Conservation (phyloP, 2,329 filamentous ascomycete genomes). For the Metarhizium guizhouense region DNA sequence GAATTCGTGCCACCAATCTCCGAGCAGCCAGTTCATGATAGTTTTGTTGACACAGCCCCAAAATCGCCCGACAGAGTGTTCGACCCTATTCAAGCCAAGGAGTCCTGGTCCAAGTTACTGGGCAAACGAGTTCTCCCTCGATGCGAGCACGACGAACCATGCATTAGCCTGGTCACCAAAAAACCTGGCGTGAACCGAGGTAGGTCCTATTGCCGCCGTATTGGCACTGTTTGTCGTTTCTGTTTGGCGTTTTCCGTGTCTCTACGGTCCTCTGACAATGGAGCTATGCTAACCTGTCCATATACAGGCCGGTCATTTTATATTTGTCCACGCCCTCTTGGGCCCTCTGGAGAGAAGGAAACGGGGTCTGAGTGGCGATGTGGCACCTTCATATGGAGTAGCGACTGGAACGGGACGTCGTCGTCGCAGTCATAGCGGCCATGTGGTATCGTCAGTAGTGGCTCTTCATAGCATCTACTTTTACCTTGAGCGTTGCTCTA, state of each 20-base stretch:
- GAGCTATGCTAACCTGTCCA: background rate
- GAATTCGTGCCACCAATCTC: background rate
- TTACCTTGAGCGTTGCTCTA: background rate
- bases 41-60: background rate
- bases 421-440: background rate
- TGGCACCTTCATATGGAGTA: slow-evolving; percentile 69
- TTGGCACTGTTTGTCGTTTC: background rate
- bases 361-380: slow-evolving; percentile 81
- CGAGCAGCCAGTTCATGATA: background rate
- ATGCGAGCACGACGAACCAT: slow-evolving; percentile 85
- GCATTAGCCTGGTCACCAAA: slow-evolving; percentile 74
- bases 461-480: background rate
- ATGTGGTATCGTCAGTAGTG: background rate
- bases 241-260: background rate
- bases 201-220: slow-evolving; percentile 24
- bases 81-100: slow-evolving; percentile 64
- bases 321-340: slow-evolving; percentile 63
- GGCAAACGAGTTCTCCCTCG: slow-evolving; percentile 63
- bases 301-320: slow-evolving; percentile 51
- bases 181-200: slow-evolving; percentile 79
- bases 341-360: slow-evolving; percentile 78
- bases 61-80: slow-evolving; percentile 35
- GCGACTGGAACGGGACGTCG: slow-evolving; percentile 39
- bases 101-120: slow-evolving; percentile 81
- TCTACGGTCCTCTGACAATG: background rate